A percentile compares a stretch with the other conserved stretches of the same genome.
Evolutionary conservation across 305 asterid genomes (phyloP).

Genomic region (Lippia alba): DNA sequence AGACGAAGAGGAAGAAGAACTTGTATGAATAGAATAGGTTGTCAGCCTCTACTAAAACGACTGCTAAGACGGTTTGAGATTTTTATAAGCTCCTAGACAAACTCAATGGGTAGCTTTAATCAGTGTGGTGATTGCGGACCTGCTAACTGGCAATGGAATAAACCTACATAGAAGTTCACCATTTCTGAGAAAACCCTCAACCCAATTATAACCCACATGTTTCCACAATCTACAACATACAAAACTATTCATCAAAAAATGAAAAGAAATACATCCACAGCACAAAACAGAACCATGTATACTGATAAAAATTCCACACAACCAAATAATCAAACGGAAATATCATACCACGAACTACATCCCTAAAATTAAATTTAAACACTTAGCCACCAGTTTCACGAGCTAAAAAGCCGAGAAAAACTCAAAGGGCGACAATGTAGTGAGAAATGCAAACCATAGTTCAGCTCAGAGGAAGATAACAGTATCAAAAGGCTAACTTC

Average conservation of each 20-base stretch:
- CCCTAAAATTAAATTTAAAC: neutral
- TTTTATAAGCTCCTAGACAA: neutral
- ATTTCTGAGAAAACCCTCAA: neutral
- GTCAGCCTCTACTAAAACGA: neutral
- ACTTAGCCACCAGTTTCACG: neutral
- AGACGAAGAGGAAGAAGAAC: neutral
- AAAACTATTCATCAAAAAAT: too few relatives aligned
- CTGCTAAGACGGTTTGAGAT: neutral
- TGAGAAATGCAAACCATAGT: constrained; percentile 1
- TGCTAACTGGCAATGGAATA: neutral
- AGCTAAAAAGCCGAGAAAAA: neutral
- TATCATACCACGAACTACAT: neutral
- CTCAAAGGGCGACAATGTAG: constrained; percentile 3
- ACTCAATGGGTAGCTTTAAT: neutral
- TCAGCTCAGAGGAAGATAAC: neutral
- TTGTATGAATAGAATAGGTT: neutral
- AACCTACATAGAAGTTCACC: neutral
- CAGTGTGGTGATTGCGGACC: neutral
- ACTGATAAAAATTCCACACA: neutral
- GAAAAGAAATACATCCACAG: too few relatives aligned
- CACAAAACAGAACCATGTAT: neutral
- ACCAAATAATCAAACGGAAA: neutral
- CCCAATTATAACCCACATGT: constrained; percentile 11
- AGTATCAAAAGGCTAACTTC: neutral
- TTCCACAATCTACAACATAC: neutral